A percentile compares a stretch with the other conserved stretches of the same genome.
Evolutionary conservation across 371 early-diverging fungal species (phyloP).

Genomic region (Ordospora pajunii): DNA sequence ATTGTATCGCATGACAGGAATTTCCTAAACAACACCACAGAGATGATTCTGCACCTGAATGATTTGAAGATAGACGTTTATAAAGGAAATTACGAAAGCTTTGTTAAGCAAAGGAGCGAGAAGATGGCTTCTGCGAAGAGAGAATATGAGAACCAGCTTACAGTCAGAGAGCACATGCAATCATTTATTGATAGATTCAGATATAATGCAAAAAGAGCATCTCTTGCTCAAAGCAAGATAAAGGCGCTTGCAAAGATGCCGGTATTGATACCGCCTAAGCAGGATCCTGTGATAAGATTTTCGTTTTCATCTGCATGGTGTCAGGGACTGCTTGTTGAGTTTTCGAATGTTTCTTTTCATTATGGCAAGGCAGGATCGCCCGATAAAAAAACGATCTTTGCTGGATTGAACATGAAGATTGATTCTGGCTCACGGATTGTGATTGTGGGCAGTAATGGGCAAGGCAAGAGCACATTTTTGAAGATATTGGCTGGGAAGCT

Average conservation of each 20-base stretch:
- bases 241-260: constrained; percentile 85
- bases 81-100: constrained; percentile 90
- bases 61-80: constrained; percentile 74
- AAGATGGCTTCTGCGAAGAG: constrained; percentile 82
- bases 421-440: constrained; percentile 70
- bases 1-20: constrained; percentile 90
- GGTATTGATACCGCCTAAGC: constrained; percentile 8
- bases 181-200: constrained; percentile 95
- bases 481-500: constrained; percentile 72
- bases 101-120: constrained; percentile 76
- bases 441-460: constrained; percentile 70
- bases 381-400: constrained; percentile 61
- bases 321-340: constrained; percentile 40
- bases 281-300: constrained; percentile 42
- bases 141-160: constrained; percentile 63
- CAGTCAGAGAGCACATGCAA: constrained; percentile 73
- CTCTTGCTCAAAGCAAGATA: constrained; percentile 90
- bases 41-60: constrained; percentile 78
- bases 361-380: neutral
- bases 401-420: constrained; percentile 64
- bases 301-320: neutral
- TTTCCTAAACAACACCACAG: constrained; percentile 89
- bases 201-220: constrained; percentile 90
- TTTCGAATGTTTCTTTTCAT: constrained; percentile 26
- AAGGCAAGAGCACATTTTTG: constrained; percentile 77